Conservation (phyloP, 345 rosid genomes). For the Moricandia arvensis region DNA sequence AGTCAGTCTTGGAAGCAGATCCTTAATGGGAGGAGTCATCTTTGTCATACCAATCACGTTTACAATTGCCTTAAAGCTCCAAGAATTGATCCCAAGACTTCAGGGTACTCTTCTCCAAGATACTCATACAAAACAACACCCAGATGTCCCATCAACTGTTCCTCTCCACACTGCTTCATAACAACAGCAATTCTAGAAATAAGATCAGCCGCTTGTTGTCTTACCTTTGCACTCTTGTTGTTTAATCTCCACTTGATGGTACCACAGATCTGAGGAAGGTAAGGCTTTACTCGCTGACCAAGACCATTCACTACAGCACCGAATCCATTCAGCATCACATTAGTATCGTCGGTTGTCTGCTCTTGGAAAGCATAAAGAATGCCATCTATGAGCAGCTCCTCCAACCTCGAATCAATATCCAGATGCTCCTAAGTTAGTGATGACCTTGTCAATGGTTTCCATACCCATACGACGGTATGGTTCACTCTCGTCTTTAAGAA, state of each 20-base stretch:
- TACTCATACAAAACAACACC: conserved; percentile 97
- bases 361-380: conserved; percentile 99
- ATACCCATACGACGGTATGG: conserved; percentile 92
- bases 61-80: conserved; percentile 98
- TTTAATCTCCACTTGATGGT: conserved; percentile 99
- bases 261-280: conserved; percentile 99
- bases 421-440: conserved; percentile 88
- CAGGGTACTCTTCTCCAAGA: conserved; percentile 98
- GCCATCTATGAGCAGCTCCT: conserved; percentile 96
- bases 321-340: conserved; percentile 98
- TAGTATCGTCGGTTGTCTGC: conserved; percentile 95
- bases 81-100: conserved; percentile 94
- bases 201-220: conserved; percentile 98
- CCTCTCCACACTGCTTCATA: conserved; percentile 99
- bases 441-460: conserved; percentile 99
- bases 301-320: conserved; percentile 98
- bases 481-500: conserved; percentile 96
- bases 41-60: conserved; percentile 99
- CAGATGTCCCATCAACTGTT: conserved; percentile 98
- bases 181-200: conserved; percentile 96
- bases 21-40: conserved; percentile 99
- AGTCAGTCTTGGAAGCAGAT: conserved; percentile 95
- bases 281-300: conserved; percentile 96
- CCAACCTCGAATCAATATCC: conserved; percentile 92
- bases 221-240: conserved; percentile 99